Evolutionary conservation across 208 protist species (phyloP).

Genomic region (Wallacemonas sp.): DNA sequence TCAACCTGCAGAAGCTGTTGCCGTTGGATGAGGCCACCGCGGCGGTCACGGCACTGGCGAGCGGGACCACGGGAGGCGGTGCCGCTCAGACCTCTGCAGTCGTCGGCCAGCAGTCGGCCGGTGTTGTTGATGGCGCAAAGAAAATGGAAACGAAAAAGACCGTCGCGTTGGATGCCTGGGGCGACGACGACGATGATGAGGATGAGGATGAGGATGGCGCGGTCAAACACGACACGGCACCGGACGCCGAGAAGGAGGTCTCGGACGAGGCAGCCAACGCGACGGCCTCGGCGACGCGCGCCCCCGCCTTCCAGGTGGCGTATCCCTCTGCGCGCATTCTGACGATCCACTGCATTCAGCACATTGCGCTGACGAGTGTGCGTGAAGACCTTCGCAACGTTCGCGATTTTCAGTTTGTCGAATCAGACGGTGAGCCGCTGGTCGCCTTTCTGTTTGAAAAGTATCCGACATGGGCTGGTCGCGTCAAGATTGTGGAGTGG

Average conservation of each 20-base stretch:
- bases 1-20: constrained; percentile 43
- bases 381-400: constrained; percentile 71
- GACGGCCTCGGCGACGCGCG: neutral
- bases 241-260: neutral
- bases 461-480: constrained; percentile 83
- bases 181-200: constrained; percentile 80
- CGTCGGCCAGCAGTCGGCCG: no score
- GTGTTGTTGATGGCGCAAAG: neutral
- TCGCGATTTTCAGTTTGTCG: constrained; percentile 87
- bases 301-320: neutral
- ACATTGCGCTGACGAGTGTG: constrained; percentile 38
- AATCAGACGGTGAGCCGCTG: constrained; percentile 71
- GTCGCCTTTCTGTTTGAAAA: constrained; percentile 80
- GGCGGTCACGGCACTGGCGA: neutral
- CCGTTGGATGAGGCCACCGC: constrained; percentile 16
- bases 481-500: constrained; percentile 81
- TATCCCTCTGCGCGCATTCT: neutral
- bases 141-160: constrained; percentile 20
- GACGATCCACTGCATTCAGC: constrained; percentile 8
- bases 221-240: neutral
- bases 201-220: constrained; percentile 14
- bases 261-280: no score
- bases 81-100: neutral
- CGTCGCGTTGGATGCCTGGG: constrained; percentile 70
- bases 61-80: constrained; percentile 1